These are phyloP conservation scores for Niebla homalea DNA, from an alignment of 495 filamentous ascomycete species.

Conservation along the genomic window DNA sequence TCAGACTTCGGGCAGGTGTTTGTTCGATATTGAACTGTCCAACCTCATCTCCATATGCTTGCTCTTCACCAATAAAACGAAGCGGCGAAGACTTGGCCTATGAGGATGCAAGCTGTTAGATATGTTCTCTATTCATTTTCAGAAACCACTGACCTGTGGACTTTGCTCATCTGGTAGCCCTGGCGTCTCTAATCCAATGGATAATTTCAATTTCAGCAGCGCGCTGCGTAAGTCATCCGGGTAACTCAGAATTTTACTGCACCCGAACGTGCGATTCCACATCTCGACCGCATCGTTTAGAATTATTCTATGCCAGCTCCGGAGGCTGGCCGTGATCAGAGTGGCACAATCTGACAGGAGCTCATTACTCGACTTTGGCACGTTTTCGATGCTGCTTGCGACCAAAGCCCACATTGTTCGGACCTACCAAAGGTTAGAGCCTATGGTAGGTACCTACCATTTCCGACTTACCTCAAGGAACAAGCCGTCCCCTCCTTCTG, in stretches of 20 bases:
- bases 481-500: not conserved
- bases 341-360: slow-evolving; percentile 34
- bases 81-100: slow-evolving; percentile 20
- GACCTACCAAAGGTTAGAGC: slow-evolving; percentile 13
- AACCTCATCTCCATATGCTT: slow-evolving; percentile 26
- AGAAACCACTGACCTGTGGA: slow-evolving; percentile 21
- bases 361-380: slow-evolving; percentile 22
- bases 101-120: slow-evolving; percentile 4
- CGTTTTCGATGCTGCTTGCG: slow-evolving; percentile 12
- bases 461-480: not conserved
- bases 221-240: slow-evolving; percentile 32
- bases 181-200: slow-evolving; percentile 37
- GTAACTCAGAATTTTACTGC: slow-evolving; percentile 30
- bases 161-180: slow-evolving; percentile 27
- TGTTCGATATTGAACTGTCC: not conserved
- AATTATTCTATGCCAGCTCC: slow-evolving; percentile 36
- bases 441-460: not conserved
- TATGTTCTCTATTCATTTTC: too few species aligned
- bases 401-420: slow-evolving; percentile 18
- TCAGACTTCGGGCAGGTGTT: not conserved
- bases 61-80: slow-evolving; percentile 36
- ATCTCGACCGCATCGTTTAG: slow-evolving; percentile 40
- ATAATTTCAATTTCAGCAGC: slow-evolving; percentile 31
- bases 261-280: slow-evolving; percentile 47
- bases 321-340: slow-evolving; percentile 43